Evolutionary conservation across 192 early-diverging fungal species (phyloP), one percentile per base, ranked within the genome.

Genomic region (Lunasporangiospora selenospora): DNA sequence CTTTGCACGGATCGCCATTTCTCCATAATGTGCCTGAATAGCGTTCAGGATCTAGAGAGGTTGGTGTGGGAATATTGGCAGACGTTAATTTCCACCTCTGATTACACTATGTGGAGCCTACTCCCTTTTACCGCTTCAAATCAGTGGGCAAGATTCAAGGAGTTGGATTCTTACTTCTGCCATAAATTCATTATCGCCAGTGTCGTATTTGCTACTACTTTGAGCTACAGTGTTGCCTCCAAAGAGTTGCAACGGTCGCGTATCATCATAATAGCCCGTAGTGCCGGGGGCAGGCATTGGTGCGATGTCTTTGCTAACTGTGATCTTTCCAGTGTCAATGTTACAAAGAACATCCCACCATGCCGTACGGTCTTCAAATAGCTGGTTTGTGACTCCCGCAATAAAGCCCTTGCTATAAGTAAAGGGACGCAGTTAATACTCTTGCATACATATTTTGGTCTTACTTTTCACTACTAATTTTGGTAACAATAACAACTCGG

Each of bases 341-440:
- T 97, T 95, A 75, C 91, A 97, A 18, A 95, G 80, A n/a, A 98
- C 83, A 82, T 98, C 96, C 95, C 95, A 98, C 94, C 95, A 95
- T 47, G 87, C 80, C 12, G 90, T 83, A 33, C 95, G 89, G 65
- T 97, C 92, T 66, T 96, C 95, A 80, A 97, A 95, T 1, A 91
- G 85, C n/a, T 93, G 92, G 76, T 98, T 97, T 0, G 96, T 96
- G 10, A 97, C 95, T 15, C 96, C 96, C 4, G 96, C 96, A 76
- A 98, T 94, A 75, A 92, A 98, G 6, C 94, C 95, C 19, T 93
- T 84, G 53, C 85, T 86, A 50, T 43, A 37, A 41, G 77, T 76
- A n/a, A n/a, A n/a, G n/a, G n/a, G n/a, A n/a, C n/a, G n/a, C n/a
- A n/a, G n/a, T n/a, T n/a, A n/a, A n/a, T n/a, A n/a, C n/a, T n/a